These are phyloP conservation scores for Asterochloris sp. DNA, from an alignment of 139 green algal species.

Conservation along the genomic window DNA sequence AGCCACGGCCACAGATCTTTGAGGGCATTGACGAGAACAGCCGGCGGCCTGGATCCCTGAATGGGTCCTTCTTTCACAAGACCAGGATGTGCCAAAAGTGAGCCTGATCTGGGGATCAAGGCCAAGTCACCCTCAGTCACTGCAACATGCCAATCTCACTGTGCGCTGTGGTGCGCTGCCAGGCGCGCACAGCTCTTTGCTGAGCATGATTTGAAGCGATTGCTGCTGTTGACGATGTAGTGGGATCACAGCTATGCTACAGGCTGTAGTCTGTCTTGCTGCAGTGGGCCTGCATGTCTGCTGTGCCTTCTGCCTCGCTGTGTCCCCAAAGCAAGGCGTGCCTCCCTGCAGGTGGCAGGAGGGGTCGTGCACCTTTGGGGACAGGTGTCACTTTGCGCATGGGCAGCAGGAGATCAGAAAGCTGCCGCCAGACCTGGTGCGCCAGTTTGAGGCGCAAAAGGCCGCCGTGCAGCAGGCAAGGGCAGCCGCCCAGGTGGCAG, in stretches of 20 bases:
- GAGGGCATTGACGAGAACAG: slow-evolving; percentile 7
- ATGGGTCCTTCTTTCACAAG: slow-evolving; percentile 43
- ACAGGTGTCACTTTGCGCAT: slow-evolving; percentile 50
- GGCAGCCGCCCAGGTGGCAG: neutral
- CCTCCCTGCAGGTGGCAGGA: slow-evolving; percentile 27
- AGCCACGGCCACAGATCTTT: too few relatives aligned
- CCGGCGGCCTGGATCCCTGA: slow-evolving; percentile 4
- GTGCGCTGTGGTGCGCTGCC: too few relatives aligned
- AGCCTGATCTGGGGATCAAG: neutral
- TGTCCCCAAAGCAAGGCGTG: neutral
- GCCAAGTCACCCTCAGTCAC: too few relatives aligned
- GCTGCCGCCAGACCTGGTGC: slow-evolving; percentile 10
- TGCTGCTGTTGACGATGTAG: too few relatives aligned
- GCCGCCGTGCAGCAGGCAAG: slow-evolving; percentile 5
- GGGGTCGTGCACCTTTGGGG: slow-evolving; percentile 39
- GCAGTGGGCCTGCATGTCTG: neutral
- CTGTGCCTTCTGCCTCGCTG: neutral
- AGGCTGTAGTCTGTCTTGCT: neutral
- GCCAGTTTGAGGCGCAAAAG: slow-evolving; percentile 14
- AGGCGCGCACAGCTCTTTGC: too few relatives aligned
- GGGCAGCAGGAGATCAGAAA: slow-evolving; percentile 24
- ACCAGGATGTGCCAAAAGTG: slow-evolving; percentile 49
- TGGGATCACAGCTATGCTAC: neutral
- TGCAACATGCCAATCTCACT: too few relatives aligned
- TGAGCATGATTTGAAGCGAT: too few relatives aligned